Base-by-base conservation (phyloP, 306 rosid genomes). In the Crotalaria pallida region DNA sequence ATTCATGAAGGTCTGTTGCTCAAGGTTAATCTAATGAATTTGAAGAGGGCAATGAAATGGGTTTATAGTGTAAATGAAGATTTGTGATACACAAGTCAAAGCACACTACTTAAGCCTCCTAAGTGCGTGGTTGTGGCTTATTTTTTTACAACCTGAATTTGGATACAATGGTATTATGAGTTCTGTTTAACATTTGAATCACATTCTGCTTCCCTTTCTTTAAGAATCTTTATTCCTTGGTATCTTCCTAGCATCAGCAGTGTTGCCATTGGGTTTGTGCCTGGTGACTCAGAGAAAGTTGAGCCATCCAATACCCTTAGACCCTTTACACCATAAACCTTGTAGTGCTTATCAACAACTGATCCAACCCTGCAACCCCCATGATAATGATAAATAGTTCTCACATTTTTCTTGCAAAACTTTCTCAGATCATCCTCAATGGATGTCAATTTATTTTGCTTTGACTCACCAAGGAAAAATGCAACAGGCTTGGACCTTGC, bases 241-340 rank as follows among this genome's bases (percentile, higher is more conserved):
- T 83, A 86, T 60, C 96, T 88, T 52, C 96, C 96, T 8, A 88
- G 84, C 97, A 91, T 88, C 18, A 91, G 68, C 45, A 84, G 47
- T 12, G 96, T 83, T 7, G 90, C 90, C 90, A 86, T 84, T 56
- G 96, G 96, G 59, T 91, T 86, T 75, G 92, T 86, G 18, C 97
- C 90, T 8, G 96, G 96, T 60, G 97, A 81, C 34, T 83, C 90
- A 2, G 77, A 58, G 41, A 86, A 80, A 1, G 96, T 88, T 55
- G 97, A 91, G 43, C 90, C 96, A 72, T 88, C 97, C 49, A 88
- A 76, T 16, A 86, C 79, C 47, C 83, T 81, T 11, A 86, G 45
- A 1, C 89, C 88, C 41, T 76, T 47, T 3, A 88, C 73, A 3
- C 90, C 88, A 61, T 72, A 38, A n/a, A 88, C 96, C 70, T 15